Base-by-base conservation (phyloP, 805 yeast genomes). In the Saturnispora dispora region DNA sequence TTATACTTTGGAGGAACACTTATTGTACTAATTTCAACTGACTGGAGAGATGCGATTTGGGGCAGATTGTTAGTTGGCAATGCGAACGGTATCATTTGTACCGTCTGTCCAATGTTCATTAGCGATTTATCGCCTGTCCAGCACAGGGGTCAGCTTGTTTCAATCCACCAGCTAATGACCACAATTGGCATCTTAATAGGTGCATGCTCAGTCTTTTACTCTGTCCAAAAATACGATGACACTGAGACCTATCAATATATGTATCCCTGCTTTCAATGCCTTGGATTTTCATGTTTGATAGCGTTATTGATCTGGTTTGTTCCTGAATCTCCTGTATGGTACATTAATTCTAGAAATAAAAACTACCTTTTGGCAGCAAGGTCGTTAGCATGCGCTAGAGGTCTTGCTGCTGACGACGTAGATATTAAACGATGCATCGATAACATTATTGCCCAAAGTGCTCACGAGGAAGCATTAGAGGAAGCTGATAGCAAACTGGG, bases 311-410 rank as follows among this genome's bases (percentile, higher is more conserved):
- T 66, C 35, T 56, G 59, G 60, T 22, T 59, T 30, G 68, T 64
- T 28, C 71, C 71, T 0, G 72, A 69, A 47, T 64, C 71, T 0
- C 71, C 72, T 8, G 49, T 55, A 35, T 68, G 65, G 67, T 54
- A 60, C 40, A 42, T 63, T 3, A 51, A 53, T 20, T 40, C 52
- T 3, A 27, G 39, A 18, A 40, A 52, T 5, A 27, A 42, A 13
- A 27, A 43, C 46, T 40, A 52, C 22, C 39, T 43, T 2, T 27
- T 44, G 20, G 59, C 65, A 17, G 57, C 53, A 35, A 30, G 37
- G 18, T 56, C 63, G 7, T 48, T 63, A 8, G 61, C 64, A 15
- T 51, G 54, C 37, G 50, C 55, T 5, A 52, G 64, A 28, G 45
- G 56, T 5, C 36, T 63, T n/a, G 48, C 55, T 1, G 45, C 50